Evolutionary conservation across 2,329 filamentous ascomycete species (phyloP).

Genomic region (Pseudopyricularia cyperi): DNA sequence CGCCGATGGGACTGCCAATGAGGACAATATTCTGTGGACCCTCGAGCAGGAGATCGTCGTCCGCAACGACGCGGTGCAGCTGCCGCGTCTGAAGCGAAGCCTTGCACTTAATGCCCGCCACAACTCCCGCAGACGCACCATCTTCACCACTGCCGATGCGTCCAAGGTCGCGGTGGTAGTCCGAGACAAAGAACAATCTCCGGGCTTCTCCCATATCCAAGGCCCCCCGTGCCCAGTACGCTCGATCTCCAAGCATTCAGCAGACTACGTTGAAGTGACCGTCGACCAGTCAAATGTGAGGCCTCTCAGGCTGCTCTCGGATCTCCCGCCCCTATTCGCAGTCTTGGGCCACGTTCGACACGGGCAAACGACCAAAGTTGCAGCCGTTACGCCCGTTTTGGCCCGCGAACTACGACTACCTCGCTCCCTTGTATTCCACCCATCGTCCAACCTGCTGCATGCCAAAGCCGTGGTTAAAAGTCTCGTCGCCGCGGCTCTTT

Average conservation of each 20-base stretch:
- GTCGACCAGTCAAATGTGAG: background rate
- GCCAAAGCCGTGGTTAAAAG: background rate
- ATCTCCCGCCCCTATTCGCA: background rate
- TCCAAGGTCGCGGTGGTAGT: background rate
- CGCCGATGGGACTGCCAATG: background rate
- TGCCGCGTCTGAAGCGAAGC: background rate
- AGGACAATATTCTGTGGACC: slow-evolving; percentile 11
- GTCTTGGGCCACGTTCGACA: background rate
- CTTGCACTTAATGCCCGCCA: slow-evolving; percentile 6
- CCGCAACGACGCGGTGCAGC: background rate
- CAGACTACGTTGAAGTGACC: background rate
- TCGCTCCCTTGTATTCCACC: background rate
- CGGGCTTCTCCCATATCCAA: background rate
- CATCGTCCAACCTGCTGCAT: background rate
- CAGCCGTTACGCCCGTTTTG: background rate
- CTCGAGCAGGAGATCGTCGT: slow-evolving; percentile 14
- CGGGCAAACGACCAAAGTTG: background rate
- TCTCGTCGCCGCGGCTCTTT: background rate
- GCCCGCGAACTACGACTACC: background rate
- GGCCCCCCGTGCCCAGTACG: background rate
- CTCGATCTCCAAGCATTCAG: background rate
- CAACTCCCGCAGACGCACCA: slow-evolving; percentile 6
- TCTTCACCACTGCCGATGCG: background rate
- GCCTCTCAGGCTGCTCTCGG: background rate
- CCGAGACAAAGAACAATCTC: background rate